phyloP scores from a whole-genome alignment of 495 filamentous ascomycete genomes.

The Rusavskia elegans region DNA sequence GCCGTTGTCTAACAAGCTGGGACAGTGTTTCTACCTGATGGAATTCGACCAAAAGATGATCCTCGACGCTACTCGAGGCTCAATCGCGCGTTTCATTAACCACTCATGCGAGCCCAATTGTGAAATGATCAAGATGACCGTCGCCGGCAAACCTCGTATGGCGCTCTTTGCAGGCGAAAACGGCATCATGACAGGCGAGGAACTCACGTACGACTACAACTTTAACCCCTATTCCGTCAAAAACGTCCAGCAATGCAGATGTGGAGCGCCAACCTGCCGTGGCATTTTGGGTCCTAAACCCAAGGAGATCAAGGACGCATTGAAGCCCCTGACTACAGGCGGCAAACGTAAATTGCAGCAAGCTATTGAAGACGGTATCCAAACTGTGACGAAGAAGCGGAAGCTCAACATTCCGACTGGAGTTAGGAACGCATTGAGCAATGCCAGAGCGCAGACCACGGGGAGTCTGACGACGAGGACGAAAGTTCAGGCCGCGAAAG shows the following conservation, averaged over 20 bases:
- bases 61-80: constrained; percentile 89
- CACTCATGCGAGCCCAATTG: constrained; percentile 97
- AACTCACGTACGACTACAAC: constrained; percentile 99
- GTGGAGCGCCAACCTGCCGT: constrained; percentile 59
- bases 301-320: constrained; percentile 31
- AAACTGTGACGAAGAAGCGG: constrained; percentile 22
- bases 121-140: constrained; percentile 92
- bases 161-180: constrained; percentile 85
- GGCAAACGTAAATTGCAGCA: constrained; percentile 29
- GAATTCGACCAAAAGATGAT: constrained; percentile 97
- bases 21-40: constrained; percentile 92
- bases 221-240: constrained; percentile 78
- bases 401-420: constrained; percentile 16
- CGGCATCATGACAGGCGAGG: constrained; percentile 83
- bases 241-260: constrained; percentile 71
- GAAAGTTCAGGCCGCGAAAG: neutral
- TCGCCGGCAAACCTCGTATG: constrained; percentile 91
- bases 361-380: constrained; percentile 17
- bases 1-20: constrained; percentile 6
- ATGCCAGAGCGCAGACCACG: constrained; percentile 5
- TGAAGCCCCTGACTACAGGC: constrained; percentile 22
- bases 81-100: constrained; percentile 94
- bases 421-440: constrained; percentile 6
- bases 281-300: constrained; percentile 64
- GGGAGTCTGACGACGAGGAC: constrained; percentile 1